A percentile compares a stretch with the other conserved stretches of the same genome.
These are phyloP conservation scores for Pythium apleroticum DNA, from an alignment of 352 stramenopile genomes.

Conservation along the genomic window DNA sequence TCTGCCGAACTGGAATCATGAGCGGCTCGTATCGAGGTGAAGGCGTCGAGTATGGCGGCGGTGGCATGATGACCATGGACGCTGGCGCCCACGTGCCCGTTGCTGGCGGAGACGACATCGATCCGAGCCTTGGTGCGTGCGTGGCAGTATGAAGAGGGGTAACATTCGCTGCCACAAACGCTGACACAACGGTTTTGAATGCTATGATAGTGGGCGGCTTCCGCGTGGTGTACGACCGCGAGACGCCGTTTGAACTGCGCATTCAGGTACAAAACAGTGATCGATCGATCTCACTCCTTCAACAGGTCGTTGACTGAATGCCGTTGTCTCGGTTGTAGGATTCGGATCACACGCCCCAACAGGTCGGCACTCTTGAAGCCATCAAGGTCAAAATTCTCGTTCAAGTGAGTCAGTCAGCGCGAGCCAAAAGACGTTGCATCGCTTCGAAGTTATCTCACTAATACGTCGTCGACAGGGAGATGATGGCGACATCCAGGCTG, in stretches of 20 bases:
- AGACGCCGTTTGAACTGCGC: constrained; percentile 90
- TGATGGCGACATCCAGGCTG: constrained; percentile 77
- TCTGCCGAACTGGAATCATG: constrained; percentile 17
- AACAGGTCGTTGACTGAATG: constrained; percentile 1
- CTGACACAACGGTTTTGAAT: neutral
- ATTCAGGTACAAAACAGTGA: constrained; percentile 56
- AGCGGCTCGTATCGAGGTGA: constrained; percentile 27
- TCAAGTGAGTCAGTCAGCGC: constrained; percentile 37
- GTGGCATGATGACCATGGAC: constrained; percentile 18
- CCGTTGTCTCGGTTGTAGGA: constrained; percentile 33
- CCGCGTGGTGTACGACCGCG: constrained; percentile 89
- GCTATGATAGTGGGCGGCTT: constrained; percentile 62
- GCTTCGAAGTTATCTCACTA: neutral
- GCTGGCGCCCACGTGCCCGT: constrained; percentile 43
- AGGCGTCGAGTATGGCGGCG: constrained; percentile 34
- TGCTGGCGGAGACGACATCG: constrained; percentile 58
- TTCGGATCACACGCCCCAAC: constrained; percentile 80
- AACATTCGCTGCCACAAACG: neutral
- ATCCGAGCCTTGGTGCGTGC: constrained; percentile 72
- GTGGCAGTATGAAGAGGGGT: too few relatives aligned
- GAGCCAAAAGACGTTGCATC: neutral
- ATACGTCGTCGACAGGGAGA: constrained; percentile 50
- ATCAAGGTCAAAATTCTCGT: constrained; percentile 95
- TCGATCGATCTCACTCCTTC: neutral
- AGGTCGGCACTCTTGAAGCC: constrained; percentile 91